Conservation (phyloP, 441 rosid genomes). For the Metrosideros polymorpha region DNA sequence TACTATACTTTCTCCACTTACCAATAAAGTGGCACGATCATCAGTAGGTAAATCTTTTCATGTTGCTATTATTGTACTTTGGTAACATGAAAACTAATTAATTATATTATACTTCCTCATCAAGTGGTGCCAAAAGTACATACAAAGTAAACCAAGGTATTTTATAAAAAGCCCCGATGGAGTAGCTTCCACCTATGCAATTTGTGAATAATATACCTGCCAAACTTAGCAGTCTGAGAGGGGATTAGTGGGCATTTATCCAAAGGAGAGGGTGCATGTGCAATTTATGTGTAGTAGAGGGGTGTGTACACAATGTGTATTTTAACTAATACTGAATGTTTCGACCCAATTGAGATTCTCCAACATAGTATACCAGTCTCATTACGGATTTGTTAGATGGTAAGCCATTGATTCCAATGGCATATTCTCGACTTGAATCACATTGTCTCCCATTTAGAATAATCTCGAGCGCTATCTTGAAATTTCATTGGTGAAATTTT, state of each 20-base stretch:
- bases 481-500: not conserved
- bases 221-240: too few relatives aligned
- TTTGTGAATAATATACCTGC: not conserved
- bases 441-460: not conserved
- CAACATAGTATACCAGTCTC: not conserved
- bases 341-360: not conserved
- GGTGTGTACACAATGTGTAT: not conserved
- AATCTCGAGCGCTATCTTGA: not conserved
- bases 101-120: not conserved
- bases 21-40: not conserved
- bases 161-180: not conserved
- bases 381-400: not conserved
- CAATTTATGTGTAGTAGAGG: not conserved
- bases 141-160: not conserved
- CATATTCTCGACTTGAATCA: not conserved
- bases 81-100: not conserved
- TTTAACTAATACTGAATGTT: not conserved
- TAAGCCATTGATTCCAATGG: not conserved
- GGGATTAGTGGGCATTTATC: not conserved
- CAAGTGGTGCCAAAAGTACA: not conserved
- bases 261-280: not conserved
- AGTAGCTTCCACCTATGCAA: not conserved
- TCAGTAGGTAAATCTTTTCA: not conserved
- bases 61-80: not conserved
- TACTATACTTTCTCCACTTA: not conserved